Evolutionary conservation across 1,284 basidiomycete species (phyloP).

Genomic region (Ustilago shanxiensis): DNA sequence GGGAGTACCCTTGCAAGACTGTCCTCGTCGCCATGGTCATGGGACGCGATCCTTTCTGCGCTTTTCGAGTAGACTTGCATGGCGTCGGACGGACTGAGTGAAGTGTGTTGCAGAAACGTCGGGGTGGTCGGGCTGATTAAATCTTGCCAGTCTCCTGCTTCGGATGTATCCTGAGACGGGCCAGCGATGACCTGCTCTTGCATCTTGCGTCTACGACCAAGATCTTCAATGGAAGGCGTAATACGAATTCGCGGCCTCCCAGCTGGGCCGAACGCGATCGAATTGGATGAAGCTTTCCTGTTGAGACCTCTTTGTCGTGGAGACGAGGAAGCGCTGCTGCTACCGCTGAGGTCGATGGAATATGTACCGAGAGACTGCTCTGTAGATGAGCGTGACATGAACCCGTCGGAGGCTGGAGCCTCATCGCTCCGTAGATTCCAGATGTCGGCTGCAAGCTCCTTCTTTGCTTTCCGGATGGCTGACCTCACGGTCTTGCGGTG

Average conservation of each 20-base stretch:
- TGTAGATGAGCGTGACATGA: constrained; percentile 44
- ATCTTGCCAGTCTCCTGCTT: constrained; percentile 38
- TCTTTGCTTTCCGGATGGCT: constrained; percentile 47
- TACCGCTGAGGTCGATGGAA: constrained; percentile 47
- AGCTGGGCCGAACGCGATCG: constrained; percentile 26
- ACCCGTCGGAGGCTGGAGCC: not conserved
- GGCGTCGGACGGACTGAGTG: constrained; percentile 42
- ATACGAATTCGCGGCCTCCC: constrained; percentile 58
- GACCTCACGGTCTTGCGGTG: constrained; percentile 52
- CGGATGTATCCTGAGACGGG: constrained; percentile 9
- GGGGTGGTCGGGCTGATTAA: constrained; percentile 13
- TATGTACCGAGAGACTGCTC: constrained; percentile 41
- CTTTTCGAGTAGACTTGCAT: constrained; percentile 17
- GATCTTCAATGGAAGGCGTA: constrained; percentile 63
- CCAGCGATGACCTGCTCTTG: constrained; percentile 34
- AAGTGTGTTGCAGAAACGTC: constrained; percentile 9
- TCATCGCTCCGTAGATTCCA: constrained; percentile 27
- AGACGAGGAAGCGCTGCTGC: constrained; percentile 43
- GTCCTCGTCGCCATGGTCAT: not conserved
- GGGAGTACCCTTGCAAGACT: not conserved
- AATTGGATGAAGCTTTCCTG: constrained; percentile 29
- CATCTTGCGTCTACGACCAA: constrained; percentile 44
- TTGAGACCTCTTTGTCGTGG: constrained; percentile 24
- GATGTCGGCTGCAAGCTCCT: constrained; percentile 28
- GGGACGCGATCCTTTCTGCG: not conserved